Evolutionary conservation across 805 yeast genomes (phyloP).

Genomic region (Metschnikowia borealis): DNA sequence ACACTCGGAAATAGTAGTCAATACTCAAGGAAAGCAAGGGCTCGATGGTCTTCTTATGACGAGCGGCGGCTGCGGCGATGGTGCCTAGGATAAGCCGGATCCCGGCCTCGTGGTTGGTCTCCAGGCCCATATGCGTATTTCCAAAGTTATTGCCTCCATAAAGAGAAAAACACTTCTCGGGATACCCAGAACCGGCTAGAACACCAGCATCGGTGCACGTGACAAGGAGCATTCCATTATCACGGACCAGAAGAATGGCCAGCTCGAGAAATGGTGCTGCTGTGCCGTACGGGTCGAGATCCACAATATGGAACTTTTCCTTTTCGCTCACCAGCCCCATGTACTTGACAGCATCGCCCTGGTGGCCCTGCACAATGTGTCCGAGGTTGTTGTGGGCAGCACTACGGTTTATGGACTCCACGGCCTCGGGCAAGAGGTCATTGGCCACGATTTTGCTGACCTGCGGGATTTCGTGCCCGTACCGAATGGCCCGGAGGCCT

Average conservation of each 20-base stretch:
- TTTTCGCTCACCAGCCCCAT: conserved; percentile 51
- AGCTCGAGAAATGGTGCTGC: conserved; percentile 95
- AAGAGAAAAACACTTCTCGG: conserved; percentile 91
- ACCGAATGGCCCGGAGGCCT: conserved; percentile 89
- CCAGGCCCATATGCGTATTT: conserved; percentile 46
- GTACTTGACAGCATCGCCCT: conserved; percentile 86
- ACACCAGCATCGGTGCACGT: conserved; percentile 97
- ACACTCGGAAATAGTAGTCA: conserved; percentile 87
- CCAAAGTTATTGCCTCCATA: conserved; percentile 92
- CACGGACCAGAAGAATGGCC: conserved; percentile 78
- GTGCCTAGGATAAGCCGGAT: conserved; percentile 74
- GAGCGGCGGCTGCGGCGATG: conserved; percentile 81
- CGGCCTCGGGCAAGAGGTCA: conserved; percentile 85
- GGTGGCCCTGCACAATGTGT: conserved; percentile 57
- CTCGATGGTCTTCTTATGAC: conserved; percentile 80
- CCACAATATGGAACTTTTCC: conserved; percentile 74
- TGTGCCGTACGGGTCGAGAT: conserved; percentile 96
- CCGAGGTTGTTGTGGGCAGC: conserved; percentile 60
- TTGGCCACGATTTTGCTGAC: conserved; percentile 78
- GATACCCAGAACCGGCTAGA: conserved; percentile 91
- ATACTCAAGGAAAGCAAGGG: conserved; percentile 84
- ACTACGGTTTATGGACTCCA: conserved; percentile 69
- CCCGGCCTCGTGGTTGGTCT: conserved; percentile 91
- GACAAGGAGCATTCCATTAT: conserved; percentile 80
- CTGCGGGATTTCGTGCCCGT: conserved; percentile 84